phyloP scores from a whole-genome alignment of 495 filamentous ascomycete genomes.

The Penicillium pulvis region DNA sequence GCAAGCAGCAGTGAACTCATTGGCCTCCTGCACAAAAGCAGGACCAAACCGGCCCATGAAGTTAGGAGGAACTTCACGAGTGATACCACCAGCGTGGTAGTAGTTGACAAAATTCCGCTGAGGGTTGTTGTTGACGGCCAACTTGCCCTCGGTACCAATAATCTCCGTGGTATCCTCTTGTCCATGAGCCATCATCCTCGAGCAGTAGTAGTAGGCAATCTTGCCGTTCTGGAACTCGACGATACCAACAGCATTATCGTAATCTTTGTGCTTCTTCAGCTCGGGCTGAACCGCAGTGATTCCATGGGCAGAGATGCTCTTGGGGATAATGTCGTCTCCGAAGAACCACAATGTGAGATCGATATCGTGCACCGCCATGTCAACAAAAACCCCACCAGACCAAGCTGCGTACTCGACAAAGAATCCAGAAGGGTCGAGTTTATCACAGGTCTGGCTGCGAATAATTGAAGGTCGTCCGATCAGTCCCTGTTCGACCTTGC shows the following conservation, averaged over 20 bases:
- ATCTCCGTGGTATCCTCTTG: constrained; percentile 67
- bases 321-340: constrained; percentile 48
- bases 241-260: constrained; percentile 64
- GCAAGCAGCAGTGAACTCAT: constrained; percentile 56
- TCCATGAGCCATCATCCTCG: constrained; percentile 64
- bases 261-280: constrained; percentile 58
- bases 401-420: constrained; percentile 59
- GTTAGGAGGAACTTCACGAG: constrained; percentile 51
- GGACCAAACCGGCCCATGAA: constrained; percentile 58
- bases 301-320: constrained; percentile 55
- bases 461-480: constrained; percentile 56
- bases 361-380: constrained; percentile 61
- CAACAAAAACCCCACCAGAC: constrained; percentile 63
- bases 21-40: constrained; percentile 58
- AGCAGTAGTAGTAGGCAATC: constrained; percentile 62
- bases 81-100: constrained; percentile 46
- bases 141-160: constrained; percentile 62
- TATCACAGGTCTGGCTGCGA: constrained; percentile 61
- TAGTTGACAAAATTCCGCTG: constrained; percentile 51
- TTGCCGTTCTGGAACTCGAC: constrained; percentile 64
- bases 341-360: constrained; percentile 62
- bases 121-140: constrained; percentile 57
- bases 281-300: constrained; percentile 63
- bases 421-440: constrained; percentile 56
- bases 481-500: constrained; percentile 46